A percentile compares a stretch with the other conserved stretches of the same genome.
Conservation (phyloP, 2,329 filamentous ascomycete genomes). For the Venturia oleaginea region DNA sequence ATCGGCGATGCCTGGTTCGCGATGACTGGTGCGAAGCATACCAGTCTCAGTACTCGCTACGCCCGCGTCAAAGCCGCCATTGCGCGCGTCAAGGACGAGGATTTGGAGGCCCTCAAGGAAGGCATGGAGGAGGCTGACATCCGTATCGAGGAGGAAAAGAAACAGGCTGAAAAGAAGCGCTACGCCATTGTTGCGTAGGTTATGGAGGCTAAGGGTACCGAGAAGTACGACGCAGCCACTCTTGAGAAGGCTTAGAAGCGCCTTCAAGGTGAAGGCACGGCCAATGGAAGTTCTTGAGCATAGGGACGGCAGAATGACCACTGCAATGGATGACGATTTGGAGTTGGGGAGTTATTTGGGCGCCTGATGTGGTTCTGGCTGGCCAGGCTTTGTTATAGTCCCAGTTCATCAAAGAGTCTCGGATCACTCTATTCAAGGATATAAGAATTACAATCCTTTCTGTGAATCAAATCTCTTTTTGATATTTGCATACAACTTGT, state of each 20-base stretch:
- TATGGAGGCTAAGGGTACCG: not conserved
- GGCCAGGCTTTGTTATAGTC: not conserved
- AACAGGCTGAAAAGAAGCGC: not conserved
- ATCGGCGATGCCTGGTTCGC: not conserved
- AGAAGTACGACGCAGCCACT: not conserved
- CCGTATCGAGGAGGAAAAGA: not conserved
- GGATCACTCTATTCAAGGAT: not conserved
- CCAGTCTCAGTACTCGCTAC: not conserved
- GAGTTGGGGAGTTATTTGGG: not conserved
- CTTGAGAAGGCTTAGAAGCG: not conserved
- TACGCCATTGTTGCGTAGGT: not conserved
- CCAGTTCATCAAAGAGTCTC: not conserved
- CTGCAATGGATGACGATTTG: not conserved
- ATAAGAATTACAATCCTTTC: not conserved
- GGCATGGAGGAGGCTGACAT: not conserved
- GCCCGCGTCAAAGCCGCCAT: not conserved
- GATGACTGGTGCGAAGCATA: not conserved
- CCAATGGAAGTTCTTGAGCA: not conserved
- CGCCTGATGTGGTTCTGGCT: not conserved
- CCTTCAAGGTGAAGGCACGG: not conserved
- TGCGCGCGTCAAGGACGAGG: not conserved
- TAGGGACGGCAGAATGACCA: fast-evolving
- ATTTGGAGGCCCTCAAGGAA: not conserved
- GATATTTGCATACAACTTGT: not conserved
- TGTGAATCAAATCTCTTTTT: not conserved